Conservation (phyloP, 106 monocot species). For the Dendrobium chrysotoxum region DNA sequence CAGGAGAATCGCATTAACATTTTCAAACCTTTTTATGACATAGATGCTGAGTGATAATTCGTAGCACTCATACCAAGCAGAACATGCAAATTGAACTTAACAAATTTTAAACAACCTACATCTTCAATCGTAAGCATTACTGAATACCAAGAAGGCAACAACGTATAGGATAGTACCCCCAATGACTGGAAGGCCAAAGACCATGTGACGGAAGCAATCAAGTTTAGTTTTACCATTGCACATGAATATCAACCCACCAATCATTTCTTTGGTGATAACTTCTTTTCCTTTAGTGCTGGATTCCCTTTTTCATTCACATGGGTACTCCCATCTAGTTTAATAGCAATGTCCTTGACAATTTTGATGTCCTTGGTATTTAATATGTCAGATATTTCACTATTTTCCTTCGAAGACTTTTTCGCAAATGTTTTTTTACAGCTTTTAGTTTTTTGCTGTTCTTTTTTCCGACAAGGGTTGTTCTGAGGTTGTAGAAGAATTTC, state of each 20-base stretch:
- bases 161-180: not conserved
- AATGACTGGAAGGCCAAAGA: constrained; percentile 27
- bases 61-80: not conserved
- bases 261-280: not conserved
- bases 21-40: not conserved
- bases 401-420: not conserved
- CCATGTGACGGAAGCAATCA: constrained; percentile 33
- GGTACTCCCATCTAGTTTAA: constrained; percentile 3
- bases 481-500: constrained; percentile 5
- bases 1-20: not conserved
- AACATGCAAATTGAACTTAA: not conserved
- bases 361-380: not conserved
- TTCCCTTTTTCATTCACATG: not conserved
- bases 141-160: not conserved
- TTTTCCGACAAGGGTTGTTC: not conserved
- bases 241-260: constrained; percentile 35
- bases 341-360: not conserved
- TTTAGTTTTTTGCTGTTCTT: constrained; percentile 15
- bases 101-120: not conserved
- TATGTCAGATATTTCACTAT: too few species aligned
- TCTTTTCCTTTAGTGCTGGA: not conserved
- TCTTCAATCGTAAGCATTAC: not conserved
- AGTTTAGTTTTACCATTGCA: constrained; percentile 34
- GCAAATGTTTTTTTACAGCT: constrained; percentile 12
- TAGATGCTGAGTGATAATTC: not conserved